These are phyloP conservation scores for Westerdykella ornata DNA, from an alignment of 2,329 filamentous ascomycete species.

Conservation along the genomic window DNA sequence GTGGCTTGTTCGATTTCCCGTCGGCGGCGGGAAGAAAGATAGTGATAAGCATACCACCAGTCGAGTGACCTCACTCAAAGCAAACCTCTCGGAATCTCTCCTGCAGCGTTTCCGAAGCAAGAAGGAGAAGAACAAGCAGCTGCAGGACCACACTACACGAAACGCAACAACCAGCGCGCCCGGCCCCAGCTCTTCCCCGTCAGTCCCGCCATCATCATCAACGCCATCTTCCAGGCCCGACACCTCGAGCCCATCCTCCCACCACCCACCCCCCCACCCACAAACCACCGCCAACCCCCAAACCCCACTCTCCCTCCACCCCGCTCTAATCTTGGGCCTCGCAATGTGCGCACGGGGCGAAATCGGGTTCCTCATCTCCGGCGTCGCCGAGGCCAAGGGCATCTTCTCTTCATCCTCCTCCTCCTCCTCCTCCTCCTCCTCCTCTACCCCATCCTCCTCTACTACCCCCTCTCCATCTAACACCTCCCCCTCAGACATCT, in stretches of 20 bases:
- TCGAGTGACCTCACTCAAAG: too few species aligned
- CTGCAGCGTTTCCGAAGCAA: too few species aligned
- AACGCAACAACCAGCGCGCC: not conserved
- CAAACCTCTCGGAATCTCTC: too few species aligned
- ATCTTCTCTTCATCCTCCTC: constrained; percentile 37
- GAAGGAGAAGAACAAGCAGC: too few species aligned
- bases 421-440: constrained; percentile 21
- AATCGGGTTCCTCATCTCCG: constrained; percentile 70
- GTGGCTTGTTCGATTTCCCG: constrained; percentile 34
- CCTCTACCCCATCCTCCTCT: not conserved
- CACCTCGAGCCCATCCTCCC: not conserved
- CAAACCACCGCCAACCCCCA: constrained; percentile 18
- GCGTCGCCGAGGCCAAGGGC: constrained; percentile 54
- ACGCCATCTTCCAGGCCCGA: constrained; percentile 1
- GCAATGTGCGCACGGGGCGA: constrained; percentile 74
- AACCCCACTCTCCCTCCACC: constrained; percentile 59
- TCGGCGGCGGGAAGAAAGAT: constrained; percentile 9
- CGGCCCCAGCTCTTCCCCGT: not conserved
- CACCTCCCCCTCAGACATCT: constrained; percentile 35
- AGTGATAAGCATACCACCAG: too few species aligned
- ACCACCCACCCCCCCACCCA: constrained; percentile 1
- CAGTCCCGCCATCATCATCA: not conserved
- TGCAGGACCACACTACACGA: not conserved
- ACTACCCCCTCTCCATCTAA: constrained; percentile 5
- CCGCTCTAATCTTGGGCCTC: constrained; percentile 57